Evolutionary conservation across 148 eudicot species (phyloP).

Genomic region (Nyssa sinensis): DNA sequence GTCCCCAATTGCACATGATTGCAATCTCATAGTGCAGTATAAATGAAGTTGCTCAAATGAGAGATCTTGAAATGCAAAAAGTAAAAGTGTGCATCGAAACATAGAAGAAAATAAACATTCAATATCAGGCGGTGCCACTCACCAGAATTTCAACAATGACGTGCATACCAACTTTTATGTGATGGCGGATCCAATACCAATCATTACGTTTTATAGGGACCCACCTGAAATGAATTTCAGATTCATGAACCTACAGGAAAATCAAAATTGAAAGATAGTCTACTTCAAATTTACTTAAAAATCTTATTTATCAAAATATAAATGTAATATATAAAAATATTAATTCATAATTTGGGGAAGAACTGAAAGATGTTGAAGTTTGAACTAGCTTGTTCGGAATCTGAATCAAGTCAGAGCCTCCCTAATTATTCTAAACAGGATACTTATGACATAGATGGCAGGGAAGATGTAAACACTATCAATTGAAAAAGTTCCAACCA

Average conservation of each 20-base stretch:
- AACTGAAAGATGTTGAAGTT: background rate
- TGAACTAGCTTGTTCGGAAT: background rate
- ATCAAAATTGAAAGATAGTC: background rate
- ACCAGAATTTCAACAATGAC: conserved; percentile 93
- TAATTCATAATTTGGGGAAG: background rate
- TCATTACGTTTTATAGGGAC: conserved; percentile 94
- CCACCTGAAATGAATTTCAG: conserved; percentile 67
- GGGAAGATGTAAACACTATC: background rate
- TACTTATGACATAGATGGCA: background rate
- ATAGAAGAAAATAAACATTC: background rate
- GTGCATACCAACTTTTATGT: conserved; percentile 94
- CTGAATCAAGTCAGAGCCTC: background rate
- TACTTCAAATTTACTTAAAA: background rate
- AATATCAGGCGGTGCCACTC: conserved; percentile 31
- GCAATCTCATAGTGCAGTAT: too few relatives aligned
- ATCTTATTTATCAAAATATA: too few relatives aligned
- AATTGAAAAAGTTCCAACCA: background rate
- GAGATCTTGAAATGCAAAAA: background rate
- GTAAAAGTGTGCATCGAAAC: too few relatives aligned
- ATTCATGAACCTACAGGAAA: conserved; percentile 16
- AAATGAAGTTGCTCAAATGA: background rate
- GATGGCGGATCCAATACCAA: conserved; percentile 99
- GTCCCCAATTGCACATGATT: too few relatives aligned
- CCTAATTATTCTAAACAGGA: background rate
- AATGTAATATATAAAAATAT: too few relatives aligned